Evolutionary conservation across 257 asterid species (phyloP), one percentile per base, ranked within the genome.

Genomic region (Primulina tabacum): DNA sequence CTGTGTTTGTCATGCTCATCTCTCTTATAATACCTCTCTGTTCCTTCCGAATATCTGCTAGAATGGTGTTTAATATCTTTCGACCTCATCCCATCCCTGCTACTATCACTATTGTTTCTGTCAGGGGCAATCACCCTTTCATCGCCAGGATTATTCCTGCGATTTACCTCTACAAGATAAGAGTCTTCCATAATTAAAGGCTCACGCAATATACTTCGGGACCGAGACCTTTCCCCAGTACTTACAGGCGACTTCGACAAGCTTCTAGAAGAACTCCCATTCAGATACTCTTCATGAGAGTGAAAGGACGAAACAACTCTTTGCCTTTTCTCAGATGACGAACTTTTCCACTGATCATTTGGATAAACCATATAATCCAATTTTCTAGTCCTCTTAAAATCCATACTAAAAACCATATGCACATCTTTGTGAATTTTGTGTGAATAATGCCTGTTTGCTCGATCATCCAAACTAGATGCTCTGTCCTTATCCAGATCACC

Each of bases 181-280:
- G 74, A 71, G 60, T 83, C 85, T 21, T 82, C 84, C 2, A 59
- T 62, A 47, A 38, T 82, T 20, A 89, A 86, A 72, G 77, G 78
- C 75, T 86, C 97, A 12, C 67, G 77, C 60, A 68, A 72, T 76
- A 84, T 76, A 75, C 90, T 90, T 61, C 77, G 78, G 68, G 97
- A 90, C 10, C 81, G 82, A 34, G 98, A 90, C 76, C 92, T 84
- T 76, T 82, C 84, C 78, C 87, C 77, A 58, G 87, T 67, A 69
- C 20, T 73, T 56, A 84, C 89, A 71, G 95, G 95, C 47, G 97
- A 86, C 78, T 75, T 82, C 29, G 79, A 75, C 64, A 68, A 24
- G 69, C 73, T 83, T 64, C 76, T 67, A 52, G 61, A 67, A 75
- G 80, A 77, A 69, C 76, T 76, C 79, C 71, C 88, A 35, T 81